phyloP scores from a whole-genome alignment of 371 early-diverging fungal species.

The Choanephora cucurbitarum region DNA sequence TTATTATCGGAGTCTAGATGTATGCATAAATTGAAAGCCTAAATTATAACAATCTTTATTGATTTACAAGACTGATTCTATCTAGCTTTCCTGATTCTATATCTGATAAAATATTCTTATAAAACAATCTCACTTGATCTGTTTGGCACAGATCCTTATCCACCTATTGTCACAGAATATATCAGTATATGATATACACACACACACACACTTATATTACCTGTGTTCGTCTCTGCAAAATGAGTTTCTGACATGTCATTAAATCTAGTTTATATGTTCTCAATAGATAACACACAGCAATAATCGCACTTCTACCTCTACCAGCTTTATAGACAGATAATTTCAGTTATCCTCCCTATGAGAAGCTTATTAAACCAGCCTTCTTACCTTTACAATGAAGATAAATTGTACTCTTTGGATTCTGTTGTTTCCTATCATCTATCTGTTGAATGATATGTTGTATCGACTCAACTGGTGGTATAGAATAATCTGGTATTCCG shows the following conservation, averaged over 20 bases:
- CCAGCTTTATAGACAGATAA: slow-evolving; percentile 42
- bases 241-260: slow-evolving; percentile 28
- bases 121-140: slow-evolving; percentile 38
- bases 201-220: no score
- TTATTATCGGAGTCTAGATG: no score
- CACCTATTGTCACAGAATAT: no score
- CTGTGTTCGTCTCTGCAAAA: slow-evolving; percentile 39
- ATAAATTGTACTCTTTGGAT: slow-evolving; percentile 28
- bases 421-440: slow-evolving; percentile 10
- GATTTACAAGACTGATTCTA: slow-evolving; percentile 2
- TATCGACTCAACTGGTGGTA: slow-evolving; percentile 35
- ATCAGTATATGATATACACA: no score
- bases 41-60: no score
- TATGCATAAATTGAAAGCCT: no score
- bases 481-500: slow-evolving; percentile 43
- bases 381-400: slow-evolving; percentile 49
- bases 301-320: slow-evolving; percentile 45
- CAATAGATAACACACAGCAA: slow-evolving; percentile 46
- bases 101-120: slow-evolving; percentile 35
- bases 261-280: slow-evolving; percentile 34
- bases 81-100: slow-evolving; percentile 23
- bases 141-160: slow-evolving; percentile 40
- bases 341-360: no score
- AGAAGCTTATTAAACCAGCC: no score
- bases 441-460: slow-evolving; percentile 31